These are phyloP conservation scores for Talaromyces islandicus DNA, from an alignment of 2,329 filamentous ascomycete species.

Conservation along the genomic window DNA sequence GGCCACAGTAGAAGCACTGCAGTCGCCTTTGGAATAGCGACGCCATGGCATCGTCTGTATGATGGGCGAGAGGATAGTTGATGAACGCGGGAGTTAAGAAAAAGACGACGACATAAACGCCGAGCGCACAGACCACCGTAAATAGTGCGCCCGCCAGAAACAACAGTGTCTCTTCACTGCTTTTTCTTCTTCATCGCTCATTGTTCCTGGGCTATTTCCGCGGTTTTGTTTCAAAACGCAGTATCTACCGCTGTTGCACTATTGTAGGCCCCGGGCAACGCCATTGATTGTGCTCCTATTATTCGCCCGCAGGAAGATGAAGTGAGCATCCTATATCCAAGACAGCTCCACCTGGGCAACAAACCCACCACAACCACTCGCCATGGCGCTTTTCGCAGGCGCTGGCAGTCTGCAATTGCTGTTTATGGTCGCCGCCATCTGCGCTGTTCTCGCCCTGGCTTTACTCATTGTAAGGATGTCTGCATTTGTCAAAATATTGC, in stretches of 20 bases:
- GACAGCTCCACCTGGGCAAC: not conserved
- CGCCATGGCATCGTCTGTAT: conserved; percentile 30
- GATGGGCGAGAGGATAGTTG: not conserved
- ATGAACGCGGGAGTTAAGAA: not conserved
- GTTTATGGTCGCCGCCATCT: not conserved
- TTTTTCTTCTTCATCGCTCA: not conserved
- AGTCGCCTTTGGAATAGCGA: conserved; percentile 43
- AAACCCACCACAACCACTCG: not conserved
- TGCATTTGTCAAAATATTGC: not conserved
- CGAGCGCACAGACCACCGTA: conserved; percentile 9
- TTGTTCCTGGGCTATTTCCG: not conserved
- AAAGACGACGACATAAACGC: conserved; percentile 5
- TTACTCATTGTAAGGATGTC: conserved; percentile 2
- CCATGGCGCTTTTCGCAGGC: not conserved
- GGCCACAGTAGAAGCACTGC: conserved; percentile 79
- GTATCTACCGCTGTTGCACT: not conserved
- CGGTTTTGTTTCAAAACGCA: not conserved
- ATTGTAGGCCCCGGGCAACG: not conserved
- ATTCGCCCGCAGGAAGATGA: not conserved
- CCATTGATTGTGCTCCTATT: not conserved
- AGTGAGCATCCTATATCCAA: no score
- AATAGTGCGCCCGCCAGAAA: not conserved
- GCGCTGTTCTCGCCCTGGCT: not conserved
- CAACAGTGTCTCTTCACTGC: no score
- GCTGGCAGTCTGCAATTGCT: not conserved